Evolutionary conservation across 2,329 filamentous ascomycete genomes (phyloP).

Genomic region (Myriosclerotinia curreyana): DNA sequence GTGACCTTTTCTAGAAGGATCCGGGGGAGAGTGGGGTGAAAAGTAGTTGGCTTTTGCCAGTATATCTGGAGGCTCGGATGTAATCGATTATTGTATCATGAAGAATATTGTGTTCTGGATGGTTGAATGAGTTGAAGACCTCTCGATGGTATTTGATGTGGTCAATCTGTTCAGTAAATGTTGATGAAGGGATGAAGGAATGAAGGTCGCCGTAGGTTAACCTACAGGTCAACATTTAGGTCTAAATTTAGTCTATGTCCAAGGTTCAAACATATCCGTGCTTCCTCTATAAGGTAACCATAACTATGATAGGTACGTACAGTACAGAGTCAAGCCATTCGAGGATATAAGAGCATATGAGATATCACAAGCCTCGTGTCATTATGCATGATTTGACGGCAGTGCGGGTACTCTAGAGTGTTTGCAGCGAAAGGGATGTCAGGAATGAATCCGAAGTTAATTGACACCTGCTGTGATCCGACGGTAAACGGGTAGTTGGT

Average conservation of each 20-base stretch:
- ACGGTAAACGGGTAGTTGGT: too few species aligned
- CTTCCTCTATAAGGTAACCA: neutral
- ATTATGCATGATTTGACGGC: neutral
- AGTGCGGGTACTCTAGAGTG: neutral
- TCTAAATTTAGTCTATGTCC: too few species aligned
- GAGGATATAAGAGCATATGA: neutral
- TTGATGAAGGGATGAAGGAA: too few species aligned
- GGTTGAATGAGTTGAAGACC: neutral
- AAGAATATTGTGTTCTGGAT: neutral
- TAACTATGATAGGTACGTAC: too few species aligned
- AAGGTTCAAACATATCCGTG: neutral
- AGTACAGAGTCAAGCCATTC: too few species aligned
- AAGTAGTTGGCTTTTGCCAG: neutral
- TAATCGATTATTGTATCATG: neutral
- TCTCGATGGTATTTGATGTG: neutral
- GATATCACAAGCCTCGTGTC: neutral
- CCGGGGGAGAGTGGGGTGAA: neutral
- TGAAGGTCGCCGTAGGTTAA: conserved; percentile 8
- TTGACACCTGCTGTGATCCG: conserved; percentile 15
- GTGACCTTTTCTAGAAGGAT: neutral
- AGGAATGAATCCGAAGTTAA: neutral
- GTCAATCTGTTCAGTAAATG: neutral
- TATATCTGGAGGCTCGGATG: neutral
- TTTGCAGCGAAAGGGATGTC: neutral
- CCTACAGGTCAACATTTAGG: neutral